Evolutionary conservation across 2,329 filamentous ascomycete species (phyloP), one percentile per base, ranked within the genome.

Genomic region (Nigrospora sphaerica): DNA sequence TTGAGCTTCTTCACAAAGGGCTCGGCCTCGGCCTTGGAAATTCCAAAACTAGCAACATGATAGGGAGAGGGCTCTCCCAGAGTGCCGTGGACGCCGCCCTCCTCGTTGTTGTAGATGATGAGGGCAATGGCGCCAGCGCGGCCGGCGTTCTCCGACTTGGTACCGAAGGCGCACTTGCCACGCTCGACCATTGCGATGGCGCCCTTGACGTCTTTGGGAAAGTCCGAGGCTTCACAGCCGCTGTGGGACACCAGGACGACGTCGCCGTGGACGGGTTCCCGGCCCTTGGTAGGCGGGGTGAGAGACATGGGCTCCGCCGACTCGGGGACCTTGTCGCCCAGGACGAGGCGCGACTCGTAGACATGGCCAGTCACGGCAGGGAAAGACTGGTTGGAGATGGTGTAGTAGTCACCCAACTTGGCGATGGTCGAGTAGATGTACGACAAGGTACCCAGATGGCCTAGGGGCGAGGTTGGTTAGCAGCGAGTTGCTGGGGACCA

Each of bases 51-150:
- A 1, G 86, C 80, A 6, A 86, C 71, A 54, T 88, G 78, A 44
- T 80, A 57, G 12, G 73, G 68, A 0, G 69, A 68, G 0, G 83
- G 81, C 0, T 68, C 71, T 12, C 83, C 86, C 4, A 93, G 71
- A 1, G 86, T 91, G 36, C 86, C 88, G 43, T 75, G 73, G 1
- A 89, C 65, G 4, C 67, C 62, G 2, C 80, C 85, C 1, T 74
- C 66, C 42, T 80, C 80, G 54, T 83, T 85, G 70, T 92, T 89
- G 67, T 87, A 91, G 42, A 93, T 73, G 13, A 93, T 67, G 1
- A 83, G 85, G 2, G 82, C 87, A 4, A 79, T 63, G 6, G 88
- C 88, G 17, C 86, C 85, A 1, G 85, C 85, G 42, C 70, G 73
- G 37, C 82, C 84, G 6, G 88, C 86, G 13, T 78, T 68, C 45